Conservation (phyloP, 495 filamentous ascomycete genomes). For the Aspergillus biplanus region DNA sequence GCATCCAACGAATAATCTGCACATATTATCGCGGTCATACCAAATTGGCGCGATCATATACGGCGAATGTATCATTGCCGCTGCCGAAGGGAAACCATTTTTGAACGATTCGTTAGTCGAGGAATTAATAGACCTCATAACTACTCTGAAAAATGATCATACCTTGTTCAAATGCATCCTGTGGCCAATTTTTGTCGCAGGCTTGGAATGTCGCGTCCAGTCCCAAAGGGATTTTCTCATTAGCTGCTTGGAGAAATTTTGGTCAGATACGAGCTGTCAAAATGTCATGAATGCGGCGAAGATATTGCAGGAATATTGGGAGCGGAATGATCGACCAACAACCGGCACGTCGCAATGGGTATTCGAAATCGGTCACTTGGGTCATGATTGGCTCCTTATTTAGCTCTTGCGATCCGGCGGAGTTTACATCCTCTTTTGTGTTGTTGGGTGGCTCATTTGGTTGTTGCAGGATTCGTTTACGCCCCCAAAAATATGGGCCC, state of each 20-base stretch:
- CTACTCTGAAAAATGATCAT: slow-evolving; percentile 46
- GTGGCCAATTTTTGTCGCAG: slow-evolving; percentile 62
- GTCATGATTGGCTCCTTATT: slow-evolving; percentile 46
- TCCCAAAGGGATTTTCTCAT: slow-evolving; percentile 35
- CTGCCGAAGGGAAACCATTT: slow-evolving; percentile 18
- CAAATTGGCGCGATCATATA: slow-evolving; percentile 38
- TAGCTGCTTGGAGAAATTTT: slow-evolving; percentile 38
- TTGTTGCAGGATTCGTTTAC: too few species aligned
- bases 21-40: slow-evolving; percentile 33
- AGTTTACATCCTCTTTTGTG: background rate
- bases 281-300: slow-evolving; percentile 40
- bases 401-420: slow-evolving; percentile 14
- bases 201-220: slow-evolving; percentile 46
- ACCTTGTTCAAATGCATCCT: slow-evolving; percentile 57
- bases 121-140: slow-evolving; percentile 49
- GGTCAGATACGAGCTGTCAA: slow-evolving; percentile 41
- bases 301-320: slow-evolving; percentile 29
- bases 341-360: slow-evolving; percentile 36
- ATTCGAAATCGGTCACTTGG: slow-evolving; percentile 39
- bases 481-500: too few species aligned
- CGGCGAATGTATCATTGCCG: slow-evolving; percentile 35
- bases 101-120: slow-evolving; percentile 37
- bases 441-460: background rate
- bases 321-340: slow-evolving; percentile 12
- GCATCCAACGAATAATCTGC: slow-evolving; percentile 28